Evolutionary conservation across 2,329 filamentous ascomycete genomes (phyloP), one percentile per base, ranked within the genome.

Genomic region (Alternaria sp.): DNA sequence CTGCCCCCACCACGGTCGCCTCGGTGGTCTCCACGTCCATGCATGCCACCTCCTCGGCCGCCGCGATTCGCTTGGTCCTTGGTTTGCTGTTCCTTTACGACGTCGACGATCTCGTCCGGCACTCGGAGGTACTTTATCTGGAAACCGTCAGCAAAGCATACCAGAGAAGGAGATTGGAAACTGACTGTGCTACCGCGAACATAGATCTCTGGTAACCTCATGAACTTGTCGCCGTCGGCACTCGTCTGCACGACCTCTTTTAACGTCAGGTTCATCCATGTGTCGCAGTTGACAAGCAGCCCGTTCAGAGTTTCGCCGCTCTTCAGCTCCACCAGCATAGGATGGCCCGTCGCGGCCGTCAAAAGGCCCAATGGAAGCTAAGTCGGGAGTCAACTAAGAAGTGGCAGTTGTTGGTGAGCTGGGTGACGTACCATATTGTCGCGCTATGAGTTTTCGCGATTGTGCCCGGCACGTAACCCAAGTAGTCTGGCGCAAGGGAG

Each of bases 81-180:
- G 75, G 92, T 90, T 80, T 98, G 94, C 76, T 95, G 92, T 70
- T 98, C 94, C 84, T 93, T 97, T 25, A 95, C 94, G 40, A 93
- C 81, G 67, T 98, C 94, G 81, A 99, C 92, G 64, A 99, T 96
- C 80, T 98, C 94, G 81, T 99, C 94, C 54, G 94, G 93, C 3
- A 99, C 92, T 72, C 94, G 90, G 32, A 99, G 87, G 82, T 97
- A 99, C 85, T 99, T 99, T 83, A 99, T 99, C 95, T 97, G 50
- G 16, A 16, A 4, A 30, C 5, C 18, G 54, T 59, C n/a, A 52
- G 53, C 22, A 20, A 16, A 22, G 46, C 34, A n/a, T 18, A 16
- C 3, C 5, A 3, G 16, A 3, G 27, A 4, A 28, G 32, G 9
- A 36, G 3, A 3, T 11, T 16, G 20, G 6, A 89, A 59, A 84